Percentiles rank a stretch among this genome's conserved stretches.
Conservation (phyloP, 352 stramenopile genomes). For the Pelagophyceae sp. region DNA sequence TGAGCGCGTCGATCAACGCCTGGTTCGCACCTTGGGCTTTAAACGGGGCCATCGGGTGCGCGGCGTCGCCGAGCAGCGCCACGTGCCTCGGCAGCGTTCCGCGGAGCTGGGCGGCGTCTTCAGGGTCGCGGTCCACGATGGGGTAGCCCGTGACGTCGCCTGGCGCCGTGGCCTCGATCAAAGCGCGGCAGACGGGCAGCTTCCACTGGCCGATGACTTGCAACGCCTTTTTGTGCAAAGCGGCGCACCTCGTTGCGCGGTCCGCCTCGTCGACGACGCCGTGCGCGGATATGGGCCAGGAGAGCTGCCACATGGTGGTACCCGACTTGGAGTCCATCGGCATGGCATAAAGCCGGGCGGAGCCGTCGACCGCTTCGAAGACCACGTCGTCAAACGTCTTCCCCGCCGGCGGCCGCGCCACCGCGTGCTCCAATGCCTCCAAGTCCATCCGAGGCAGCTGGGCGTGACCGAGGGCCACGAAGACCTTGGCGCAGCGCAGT, state of each 20-base stretch:
- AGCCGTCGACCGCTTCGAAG: conserved; percentile 54
- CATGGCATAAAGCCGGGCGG: conserved; percentile 62
- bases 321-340: conserved; percentile 29
- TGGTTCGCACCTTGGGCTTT: conserved; percentile 69
- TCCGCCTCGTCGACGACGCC: background rate
- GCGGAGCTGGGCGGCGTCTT: conserved; percentile 17
- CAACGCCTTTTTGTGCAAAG: background rate
- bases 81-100: conserved; percentile 24
- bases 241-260: background rate
- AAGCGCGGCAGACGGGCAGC: background rate
- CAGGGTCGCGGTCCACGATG: conserved; percentile 13
- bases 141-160: conserved; percentile 8
- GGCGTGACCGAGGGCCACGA: background rate
- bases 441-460: background rate
- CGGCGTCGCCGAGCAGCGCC: conserved; percentile 59
- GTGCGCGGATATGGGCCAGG: conserved; percentile 43
- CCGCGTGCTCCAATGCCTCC: background rate
- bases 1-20: conserved; percentile 58
- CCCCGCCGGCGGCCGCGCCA: background rate
- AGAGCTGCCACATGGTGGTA: conserved; percentile 65
- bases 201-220: background rate
- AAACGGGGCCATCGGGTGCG: conserved; percentile 65
- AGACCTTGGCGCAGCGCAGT: background rate
- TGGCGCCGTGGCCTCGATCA: background rate
- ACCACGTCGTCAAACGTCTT: background rate